Evolutionary conservation across 2,329 filamentous ascomycete species (phyloP), one percentile per base, ranked within the genome.

Genomic region (Trichoderma semiorbis): DNA sequence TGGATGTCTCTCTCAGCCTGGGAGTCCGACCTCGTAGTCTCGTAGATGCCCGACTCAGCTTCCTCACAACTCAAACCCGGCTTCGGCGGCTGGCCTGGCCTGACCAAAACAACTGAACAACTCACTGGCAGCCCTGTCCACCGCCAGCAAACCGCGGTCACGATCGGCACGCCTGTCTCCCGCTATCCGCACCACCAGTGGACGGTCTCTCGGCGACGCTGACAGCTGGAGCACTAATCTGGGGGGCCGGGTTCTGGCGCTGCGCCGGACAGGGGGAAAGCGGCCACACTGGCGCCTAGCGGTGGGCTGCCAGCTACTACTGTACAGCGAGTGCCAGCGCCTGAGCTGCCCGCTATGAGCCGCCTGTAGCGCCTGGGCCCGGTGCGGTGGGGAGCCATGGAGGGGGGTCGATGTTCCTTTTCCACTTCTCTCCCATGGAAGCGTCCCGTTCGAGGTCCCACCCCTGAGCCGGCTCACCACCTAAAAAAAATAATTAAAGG

Each of bases 181-280:
- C 36, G 55, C 58, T 28, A 34, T 61, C 66, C 66, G 36, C 66
- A 32, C 36, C 55, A 26, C 21, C 55, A 69, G 50, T 60, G 65
- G 65, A 68, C 64, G 34, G 50, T 30, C 50, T 28, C 32, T 34
- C 39, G 60, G 61, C 53, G 50, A 58, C 64, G 69, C 69, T 66
- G 69, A 73, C 72, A 75, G 73, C 77, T 77, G 62, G 62, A 65
- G 62, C 30, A 36, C 55, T 77, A 78, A 78, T 78, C 77, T 78
- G 76, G 77, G 75, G 74, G 73, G 69, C 34, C 39, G 57, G 66
- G 14, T 69, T 75, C 71, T 70, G 50, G 68, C 68, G 68, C 68
- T n/a, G 43, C 69, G 32, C 60, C 34, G 30, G 61, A 64, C 69
- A 70, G 64, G 68, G 69, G 61, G 11, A 24, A 4, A 43, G 39